Base-by-base conservation (phyloP, 1,284 basidiomycete species). In the Boletus mariae region DNA sequence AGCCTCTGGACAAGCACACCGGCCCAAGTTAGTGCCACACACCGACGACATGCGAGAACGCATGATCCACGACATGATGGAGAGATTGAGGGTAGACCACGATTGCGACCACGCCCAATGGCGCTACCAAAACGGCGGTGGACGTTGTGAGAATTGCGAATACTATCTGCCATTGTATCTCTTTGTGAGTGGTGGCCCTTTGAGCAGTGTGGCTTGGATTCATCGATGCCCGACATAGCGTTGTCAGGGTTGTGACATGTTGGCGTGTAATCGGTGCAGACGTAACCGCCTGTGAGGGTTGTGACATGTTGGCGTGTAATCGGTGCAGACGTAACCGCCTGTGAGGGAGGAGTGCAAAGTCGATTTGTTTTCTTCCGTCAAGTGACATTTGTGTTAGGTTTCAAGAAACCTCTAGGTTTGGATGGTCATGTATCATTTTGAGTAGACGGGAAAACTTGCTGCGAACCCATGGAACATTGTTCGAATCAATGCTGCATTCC, bases 61-160 rank as follows among this genome's bases (percentile, higher is more conserved):
- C 15, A 56, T 68, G 49, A 61, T 74, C 8, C 58, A 48, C 20
- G 58, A 67, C 34, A 69, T 63, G 54, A 65, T 70, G 54, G 73
- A 74, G 1, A 52, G 60, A n/a, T 59, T 74, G n/a, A 58, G 72
- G 15, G 58, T 59, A 5, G 66, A 74, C 52, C 75, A 75, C 46
- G 73, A 73, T 1, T 77, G 75, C 41, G 17, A 55, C 4, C 71
- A 74, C 29, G 20, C 4, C 8, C 28, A 6, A 0, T 74, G 71
- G 70, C 48, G 34, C 1, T 69, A 66, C 45, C 66, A 63, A 1
- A 4, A 15, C 1, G 72, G 73, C 4, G 59, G 59, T 0, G 71
- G 68, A 1, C 31, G 38, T 13, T 76, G 75, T 54, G 64, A 74
- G 44, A 61, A 38, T n/a, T 76, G 75, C 52, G 57, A 59, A 25